Base-by-base conservation (phyloP, 169 alveolate genomes). In the Ichthyophthirius multifiliis region DNA sequence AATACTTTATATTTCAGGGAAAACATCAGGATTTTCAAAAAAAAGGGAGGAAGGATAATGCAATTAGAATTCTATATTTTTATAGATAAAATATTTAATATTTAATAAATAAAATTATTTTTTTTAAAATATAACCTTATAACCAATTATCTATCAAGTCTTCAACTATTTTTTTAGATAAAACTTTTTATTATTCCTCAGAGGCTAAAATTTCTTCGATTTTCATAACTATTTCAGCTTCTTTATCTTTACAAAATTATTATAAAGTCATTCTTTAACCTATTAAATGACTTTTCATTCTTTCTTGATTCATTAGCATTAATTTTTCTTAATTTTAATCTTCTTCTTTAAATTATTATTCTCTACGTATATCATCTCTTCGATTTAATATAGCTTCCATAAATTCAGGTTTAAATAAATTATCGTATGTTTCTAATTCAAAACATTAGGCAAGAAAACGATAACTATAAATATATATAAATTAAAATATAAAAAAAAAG, bases 331-430 rank as follows among this genome's bases (percentile, higher is more conserved):
- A 75, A 43, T 86, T 76, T 65, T 85, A 46, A 18, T 83, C 85
- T 73, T 90, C 86, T 27, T 86, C 89, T 63, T 87, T 73, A 20
- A 65, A 87, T 41, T 85, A 16, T 46, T 89, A 81, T 80, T 89
- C 89, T 73, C 85, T 82, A 13, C 80, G 55, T n/a, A 92, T 73
- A 43, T 76, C 79, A 34, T 89, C 94, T 47, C 96, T 82, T 65
- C 93, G 76, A 43, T 81, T 83, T 75, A 92, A 84, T 5, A 94
- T 95, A 30, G 96, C 94, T 64, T 91, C 95, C 97, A 94, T 94
- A 75, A 87, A 94, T 37, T 90, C 94, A 20, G 94, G 94, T 43
- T 92, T 92, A 20, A 88, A 82, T 48, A 94, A 83, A 89, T 94
- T 94, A 76, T 94, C 97, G 74, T 89, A 91, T 7, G 88, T 73